Base-by-base conservation (phyloP, 345 rosid species). In the Crucihimalaya himalaica region DNA sequence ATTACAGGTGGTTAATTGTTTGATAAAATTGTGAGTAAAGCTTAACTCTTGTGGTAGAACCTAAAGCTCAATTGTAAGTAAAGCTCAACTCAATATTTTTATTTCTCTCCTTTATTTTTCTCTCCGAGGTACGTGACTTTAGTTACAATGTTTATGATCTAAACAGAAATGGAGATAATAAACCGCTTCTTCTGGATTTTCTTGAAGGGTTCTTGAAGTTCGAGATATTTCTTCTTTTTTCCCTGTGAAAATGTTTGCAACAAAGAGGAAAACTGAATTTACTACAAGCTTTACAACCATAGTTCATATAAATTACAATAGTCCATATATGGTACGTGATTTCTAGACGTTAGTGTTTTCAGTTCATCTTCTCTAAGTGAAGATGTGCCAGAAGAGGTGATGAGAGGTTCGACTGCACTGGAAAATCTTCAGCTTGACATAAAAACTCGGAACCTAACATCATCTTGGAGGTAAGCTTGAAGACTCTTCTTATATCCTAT, bases 381-480 rank as follows among this genome's bases (percentile, higher is more conserved):
- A 51, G 96, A 90, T 58, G 57, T 68, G 47, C 76, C 85, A 0
- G 98, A 92, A 51, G 98, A 90, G 12, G 85, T 90, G 52, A 79
- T 79, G 60, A 88, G 88, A 84, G 85, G 94, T 79, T 90, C 98
- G 72, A 53, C 90, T 40, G 91, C 93, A 15, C 62, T 95, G 64
- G 98, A 95, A 79, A 92, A 86, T 82, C 98, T 95, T 75, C 96
- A 92, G 76, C 83, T 95, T 68, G 97, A 92, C 83, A 82, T 97
- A 78, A 95, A 95, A 81, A 90, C 99, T 48, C 73, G 89, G 59
- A 92, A 92, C 80, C 80, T 95, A 74, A 88, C 94, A 14, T 63
- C 97, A 21, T 92, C 99, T 6, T 90, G 97, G 99, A 87, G 98
- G 99, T 90, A 60, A 62, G 89, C 79, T 67, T 37, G 67, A 70